Conservation (phyloP, 2,329 filamentous ascomycete species). For the Cladosporium colombiae region DNA sequence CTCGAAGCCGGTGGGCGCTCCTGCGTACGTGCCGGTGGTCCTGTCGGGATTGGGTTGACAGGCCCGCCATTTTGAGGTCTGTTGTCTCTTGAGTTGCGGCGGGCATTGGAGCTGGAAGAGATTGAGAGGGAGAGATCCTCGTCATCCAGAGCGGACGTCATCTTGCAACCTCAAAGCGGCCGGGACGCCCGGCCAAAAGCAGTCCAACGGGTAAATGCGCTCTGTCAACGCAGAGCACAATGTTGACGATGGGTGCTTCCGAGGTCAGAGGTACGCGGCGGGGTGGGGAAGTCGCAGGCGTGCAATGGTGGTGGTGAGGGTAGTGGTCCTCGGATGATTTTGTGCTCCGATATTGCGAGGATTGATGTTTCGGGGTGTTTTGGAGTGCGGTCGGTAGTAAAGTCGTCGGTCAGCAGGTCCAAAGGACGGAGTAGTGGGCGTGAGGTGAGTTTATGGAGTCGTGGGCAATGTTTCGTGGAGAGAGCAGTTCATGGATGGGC, state of each 20-base stretch:
- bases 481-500: slow-evolving; percentile 2
- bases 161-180: slow-evolving; percentile 26
- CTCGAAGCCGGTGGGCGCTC: slow-evolving; percentile 29
- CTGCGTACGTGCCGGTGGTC: slow-evolving; percentile 23
- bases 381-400: neutral
- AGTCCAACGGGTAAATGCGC: neutral
- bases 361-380: neutral
- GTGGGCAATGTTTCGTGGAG: slow-evolving; percentile 1
- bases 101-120: slow-evolving; percentile 24
- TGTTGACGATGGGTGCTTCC: neutral
- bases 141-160: slow-evolving; percentile 43
- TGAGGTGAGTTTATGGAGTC: slow-evolving; percentile 1
- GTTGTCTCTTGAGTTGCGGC: slow-evolving; percentile 32
- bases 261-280: slow-evolving; percentile 8
- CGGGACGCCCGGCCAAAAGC: slow-evolving; percentile 12
- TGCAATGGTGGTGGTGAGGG: neutral
- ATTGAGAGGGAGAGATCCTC: slow-evolving; percentile 45
- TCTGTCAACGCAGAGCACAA: slow-evolving; percentile 17
- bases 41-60: slow-evolving; percentile 41
- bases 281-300: slow-evolving; percentile 7
- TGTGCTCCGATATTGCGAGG: neutral
- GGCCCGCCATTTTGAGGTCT: slow-evolving; percentile 39
- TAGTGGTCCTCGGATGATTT: neutral
- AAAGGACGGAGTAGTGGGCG: neutral
- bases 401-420: neutral